phyloP scores from a whole-genome alignment of 352 stramenopile species.

The Pythium biforme region DNA sequence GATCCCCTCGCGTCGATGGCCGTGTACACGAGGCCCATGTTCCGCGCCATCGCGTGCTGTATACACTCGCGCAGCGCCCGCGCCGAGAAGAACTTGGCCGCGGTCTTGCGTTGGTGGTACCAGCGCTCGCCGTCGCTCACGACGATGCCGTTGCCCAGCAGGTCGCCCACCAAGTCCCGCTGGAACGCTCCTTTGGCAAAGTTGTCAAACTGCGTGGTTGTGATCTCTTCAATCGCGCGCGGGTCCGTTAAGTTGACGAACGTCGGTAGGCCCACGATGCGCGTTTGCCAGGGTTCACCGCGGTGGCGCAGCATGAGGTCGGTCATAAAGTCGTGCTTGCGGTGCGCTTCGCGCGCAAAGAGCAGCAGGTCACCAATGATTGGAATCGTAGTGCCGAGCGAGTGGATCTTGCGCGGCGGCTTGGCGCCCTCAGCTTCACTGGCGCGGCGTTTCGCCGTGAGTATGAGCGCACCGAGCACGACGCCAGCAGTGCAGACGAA shows the following conservation, averaged over 20 bases:
- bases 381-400: not conserved
- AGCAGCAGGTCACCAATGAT: not conserved
- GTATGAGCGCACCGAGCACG: no score
- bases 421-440: no score
- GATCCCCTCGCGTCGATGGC: no score
- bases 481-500: no score
- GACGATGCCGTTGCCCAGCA: slow-evolving; percentile 18
- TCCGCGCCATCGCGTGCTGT: slow-evolving; percentile 12
- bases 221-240: slow-evolving; percentile 32
- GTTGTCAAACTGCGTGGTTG: slow-evolving; percentile 34
- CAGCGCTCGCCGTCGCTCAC: slow-evolving; percentile 37
- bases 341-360: not conserved
- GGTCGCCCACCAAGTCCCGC: slow-evolving; percentile 27
- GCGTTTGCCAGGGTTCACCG: slow-evolving; percentile 29
- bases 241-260: slow-evolving; percentile 25
- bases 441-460: no score
- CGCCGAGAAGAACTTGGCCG: slow-evolving; percentile 34
- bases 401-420: slow-evolving; percentile 6
- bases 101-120: slow-evolving; percentile 32
- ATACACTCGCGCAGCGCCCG: slow-evolving; percentile 20
- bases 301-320: slow-evolving; percentile 6
- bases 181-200: slow-evolving; percentile 32
- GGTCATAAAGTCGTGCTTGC: slow-evolving; percentile 5
- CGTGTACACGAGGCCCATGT: slow-evolving; percentile 4
- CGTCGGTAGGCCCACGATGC: slow-evolving; percentile 12